Evolutionary conservation across 768 basidiomycete genomes (phyloP).

Genomic region (Termitomyces sp.): DNA sequence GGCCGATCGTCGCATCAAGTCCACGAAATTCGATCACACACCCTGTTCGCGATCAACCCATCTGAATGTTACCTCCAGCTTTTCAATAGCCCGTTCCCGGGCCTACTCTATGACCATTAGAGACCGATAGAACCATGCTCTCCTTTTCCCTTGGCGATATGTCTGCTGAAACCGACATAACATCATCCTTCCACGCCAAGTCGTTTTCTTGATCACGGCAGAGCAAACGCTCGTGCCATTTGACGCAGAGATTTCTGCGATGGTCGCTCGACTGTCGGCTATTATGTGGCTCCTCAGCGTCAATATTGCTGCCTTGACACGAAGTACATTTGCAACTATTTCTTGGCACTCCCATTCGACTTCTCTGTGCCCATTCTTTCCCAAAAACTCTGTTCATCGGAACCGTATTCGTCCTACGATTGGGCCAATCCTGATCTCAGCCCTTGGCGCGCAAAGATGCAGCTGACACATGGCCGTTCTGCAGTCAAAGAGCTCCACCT

Average conservation of each 20-base stretch:
- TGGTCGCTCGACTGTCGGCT: neutral
- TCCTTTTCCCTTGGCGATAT: neutral
- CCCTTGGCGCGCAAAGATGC: neutral
- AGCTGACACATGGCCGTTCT: neutral
- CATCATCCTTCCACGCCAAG: neutral
- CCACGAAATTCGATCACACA: neutral
- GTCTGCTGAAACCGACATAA: neutral
- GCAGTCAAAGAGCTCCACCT: neutral
- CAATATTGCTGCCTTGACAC: neutral
- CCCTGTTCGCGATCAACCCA: neutral
- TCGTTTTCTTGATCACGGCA: neutral
- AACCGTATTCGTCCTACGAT: neutral
- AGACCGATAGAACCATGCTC: neutral
- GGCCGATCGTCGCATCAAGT: neutral
- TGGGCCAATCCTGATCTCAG: neutral
- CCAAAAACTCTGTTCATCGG: neutral
- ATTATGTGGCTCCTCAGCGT: neutral
- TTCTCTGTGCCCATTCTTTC: neutral
- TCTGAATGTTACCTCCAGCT: neutral
- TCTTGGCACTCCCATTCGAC: conserved; percentile 8
- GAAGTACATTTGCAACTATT: neutral
- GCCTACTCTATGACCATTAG: neutral
- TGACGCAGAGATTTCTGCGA: neutral
- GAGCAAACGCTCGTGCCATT: neutral
- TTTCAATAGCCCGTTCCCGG: neutral